Evolutionary conservation across 768 basidiomycete species (phyloP).

Genomic region (Nidula microcarpa): DNA sequence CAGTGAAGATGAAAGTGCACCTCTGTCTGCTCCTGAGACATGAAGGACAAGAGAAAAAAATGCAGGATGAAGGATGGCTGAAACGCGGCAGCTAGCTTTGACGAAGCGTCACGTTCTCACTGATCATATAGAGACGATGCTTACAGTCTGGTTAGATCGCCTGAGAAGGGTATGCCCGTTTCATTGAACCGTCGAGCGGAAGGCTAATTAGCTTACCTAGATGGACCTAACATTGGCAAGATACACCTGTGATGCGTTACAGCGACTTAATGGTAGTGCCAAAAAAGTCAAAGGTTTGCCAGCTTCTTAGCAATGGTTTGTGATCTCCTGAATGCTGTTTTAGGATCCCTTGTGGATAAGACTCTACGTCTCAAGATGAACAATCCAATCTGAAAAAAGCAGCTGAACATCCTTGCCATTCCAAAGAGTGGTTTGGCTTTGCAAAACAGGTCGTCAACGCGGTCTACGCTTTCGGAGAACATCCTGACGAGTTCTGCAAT

Average conservation of each 20-base stretch:
- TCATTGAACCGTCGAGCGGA: neutral
- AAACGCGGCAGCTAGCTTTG: constrained; percentile 52
- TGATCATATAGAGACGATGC: constrained; percentile 79
- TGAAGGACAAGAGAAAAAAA: constrained; percentile 63
- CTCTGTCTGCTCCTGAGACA: constrained; percentile 42
- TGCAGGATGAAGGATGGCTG: constrained; percentile 25
- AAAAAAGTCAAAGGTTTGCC: constrained; percentile 92
- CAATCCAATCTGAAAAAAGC: constrained; percentile 76
- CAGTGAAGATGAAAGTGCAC: constrained; percentile 38
- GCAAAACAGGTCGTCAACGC: constrained; percentile 98
- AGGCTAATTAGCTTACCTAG: constrained; percentile 43
- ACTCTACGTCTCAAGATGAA: constrained; percentile 85
- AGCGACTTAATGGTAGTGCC: constrained; percentile 87
- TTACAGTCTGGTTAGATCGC: constrained; percentile 83
- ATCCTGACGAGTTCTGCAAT: constrained; percentile 83
- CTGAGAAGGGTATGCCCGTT: constrained; percentile 63
- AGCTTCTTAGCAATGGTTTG: too few species aligned
- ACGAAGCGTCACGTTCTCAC: constrained; percentile 72
- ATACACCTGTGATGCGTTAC: constrained; percentile 91
- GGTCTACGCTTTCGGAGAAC: constrained; percentile 90
- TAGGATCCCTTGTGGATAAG: constrained; percentile 87
- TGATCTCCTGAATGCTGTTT: neutral
- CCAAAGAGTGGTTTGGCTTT: constrained; percentile 96
- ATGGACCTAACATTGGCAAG: constrained; percentile 87
- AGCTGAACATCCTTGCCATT: constrained; percentile 76